Evolutionary conservation across 257 asterid genomes (phyloP), one percentile per base, ranked within the genome.

Genomic region (Orobanche coerulescens): DNA sequence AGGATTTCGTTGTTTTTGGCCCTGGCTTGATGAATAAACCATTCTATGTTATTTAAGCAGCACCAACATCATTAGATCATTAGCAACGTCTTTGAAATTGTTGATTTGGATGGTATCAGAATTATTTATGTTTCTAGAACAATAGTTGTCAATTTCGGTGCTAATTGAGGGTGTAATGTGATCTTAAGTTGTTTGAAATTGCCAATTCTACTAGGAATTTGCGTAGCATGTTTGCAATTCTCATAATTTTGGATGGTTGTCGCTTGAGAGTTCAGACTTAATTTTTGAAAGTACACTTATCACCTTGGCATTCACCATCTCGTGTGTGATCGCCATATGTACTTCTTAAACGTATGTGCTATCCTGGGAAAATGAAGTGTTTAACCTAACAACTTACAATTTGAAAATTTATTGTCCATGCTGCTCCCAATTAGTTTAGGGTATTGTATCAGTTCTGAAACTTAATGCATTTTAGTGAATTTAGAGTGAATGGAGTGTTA

Each of bases 21-120:
- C 43, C 15, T 61, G 49, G 12, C 63, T 43, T 33, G 43, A 39
- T 18, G 47, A 43, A 39, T 28, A 24, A 52, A 61, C 51, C 50
- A 49, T 68, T 68, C 47, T n/a, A 10, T 58, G 66, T 40, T 15
- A 68, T 11, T 19, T 19, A 37, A 26, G 54, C 46, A 24, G 26
- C 47, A 24, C 10, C 34, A 44, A 20, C 48, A 51, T 25, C 42
- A 40, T n/a, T 30, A 1, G 10, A 61, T 49, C 14, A 52, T 52
- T 46, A 28, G 58, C 58, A 30, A 34, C 33, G 30, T 24, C 24
- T 12, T 36, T 58, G 31, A 36, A 43, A 46, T 5, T 23, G 26
- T 66, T 46, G 42, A 48, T 46, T 30, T 52, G 50, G 50, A 50
- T 18, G 44, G 30, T 20, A 4, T 10, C 34, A 9, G 3, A 24